A percentile compares a stretch with the other conserved stretches of the same genome.
Conservation (phyloP, 2,329 filamentous ascomycete species). For the Pestalotiopsis sp. region DNA sequence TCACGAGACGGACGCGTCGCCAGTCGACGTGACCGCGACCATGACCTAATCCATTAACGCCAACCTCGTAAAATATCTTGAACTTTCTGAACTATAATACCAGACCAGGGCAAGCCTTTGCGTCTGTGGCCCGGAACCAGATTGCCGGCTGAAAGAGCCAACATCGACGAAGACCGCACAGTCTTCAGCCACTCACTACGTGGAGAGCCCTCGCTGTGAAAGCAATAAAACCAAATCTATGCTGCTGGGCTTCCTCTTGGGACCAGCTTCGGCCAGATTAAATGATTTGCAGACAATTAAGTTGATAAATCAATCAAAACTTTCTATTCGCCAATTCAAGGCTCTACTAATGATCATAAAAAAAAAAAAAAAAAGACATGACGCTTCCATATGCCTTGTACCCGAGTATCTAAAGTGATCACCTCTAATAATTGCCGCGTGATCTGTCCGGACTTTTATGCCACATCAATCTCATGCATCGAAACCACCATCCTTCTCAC, state of each 20-base stretch:
- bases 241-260: too few species aligned
- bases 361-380: neutral
- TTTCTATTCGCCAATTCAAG: neutral
- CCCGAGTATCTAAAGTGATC: neutral
- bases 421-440: neutral
- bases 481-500: conserved; percentile 46
- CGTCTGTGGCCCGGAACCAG: too few species aligned
- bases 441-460: neutral
- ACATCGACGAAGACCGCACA: too few species aligned
- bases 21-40: neutral
- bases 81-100: neutral
- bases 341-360: neutral
- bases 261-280: too few species aligned
- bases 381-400: neutral
- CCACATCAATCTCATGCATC: neutral
- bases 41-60: neutral
- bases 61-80: neutral
- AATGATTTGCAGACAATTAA: too few species aligned
- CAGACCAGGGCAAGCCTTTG: neutral
- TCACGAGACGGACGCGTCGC: neutral
- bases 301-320: neutral
- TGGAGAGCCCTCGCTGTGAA: too few species aligned
- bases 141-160: too few species aligned
- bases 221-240: too few species aligned
- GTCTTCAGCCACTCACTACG: too few species aligned